A percentile compares a stretch with the other conserved stretches of the same genome.
phyloP scores from a whole-genome alignment of 768 basidiomycete genomes.

The Boletus coccyginus region DNA sequence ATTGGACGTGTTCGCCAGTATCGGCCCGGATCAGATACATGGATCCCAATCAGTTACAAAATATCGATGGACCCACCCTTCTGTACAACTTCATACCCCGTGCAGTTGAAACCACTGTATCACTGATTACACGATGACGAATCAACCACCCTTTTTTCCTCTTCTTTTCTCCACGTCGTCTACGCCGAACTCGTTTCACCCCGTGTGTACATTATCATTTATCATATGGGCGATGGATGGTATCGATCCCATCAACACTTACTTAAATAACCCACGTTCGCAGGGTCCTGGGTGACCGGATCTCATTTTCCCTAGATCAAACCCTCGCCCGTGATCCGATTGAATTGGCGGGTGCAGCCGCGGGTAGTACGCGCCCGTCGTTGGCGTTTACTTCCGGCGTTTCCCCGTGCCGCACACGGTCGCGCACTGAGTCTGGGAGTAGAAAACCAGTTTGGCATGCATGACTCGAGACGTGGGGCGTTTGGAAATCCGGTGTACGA shows the following conservation, averaged over 20 bases:
- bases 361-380: no score
- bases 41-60: neutral
- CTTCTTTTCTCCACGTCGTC: neutral
- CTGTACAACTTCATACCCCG: neutral
- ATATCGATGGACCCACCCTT: neutral
- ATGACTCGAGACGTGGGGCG: no score
- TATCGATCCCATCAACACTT: no score
- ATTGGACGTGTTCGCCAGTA: no score
- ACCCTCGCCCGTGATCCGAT: neutral
- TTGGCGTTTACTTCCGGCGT: no score
- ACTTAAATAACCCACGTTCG: neutral
- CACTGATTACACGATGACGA: neutral
- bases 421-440: no score
- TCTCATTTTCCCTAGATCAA: neutral
- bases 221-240: neutral
- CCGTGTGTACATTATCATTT: neutral
- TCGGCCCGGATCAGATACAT: neutral
- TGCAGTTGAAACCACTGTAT: neutral
- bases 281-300: neutral
- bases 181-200: neutral
- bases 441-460: no score
- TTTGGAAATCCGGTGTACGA: no score
- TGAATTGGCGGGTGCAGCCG: no score
- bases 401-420: no score
- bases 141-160: neutral